Evolutionary conservation across 2,329 filamentous ascomycete genomes (phyloP), one percentile per base, ranked within the genome.

Genomic region (Biscogniauxia marginata): DNA sequence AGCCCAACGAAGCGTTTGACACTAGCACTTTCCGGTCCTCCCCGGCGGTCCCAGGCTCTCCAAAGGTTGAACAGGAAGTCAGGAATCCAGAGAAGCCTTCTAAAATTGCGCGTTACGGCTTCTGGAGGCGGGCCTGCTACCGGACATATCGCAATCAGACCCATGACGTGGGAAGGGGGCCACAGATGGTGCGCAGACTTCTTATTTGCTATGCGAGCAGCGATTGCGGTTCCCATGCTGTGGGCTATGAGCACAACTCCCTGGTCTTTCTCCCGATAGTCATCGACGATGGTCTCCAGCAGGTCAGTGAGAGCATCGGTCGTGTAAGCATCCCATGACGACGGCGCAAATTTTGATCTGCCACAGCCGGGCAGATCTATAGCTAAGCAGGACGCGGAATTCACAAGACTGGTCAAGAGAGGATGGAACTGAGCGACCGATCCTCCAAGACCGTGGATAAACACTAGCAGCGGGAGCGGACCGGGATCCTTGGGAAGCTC

Each of bases 281-380:
- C 81, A 43, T 91, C 83, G 57, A 98, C 92, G 25, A 91, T 84
- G 1, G 79, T 81, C 55, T 87, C 86, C 13, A 97, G 78, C 9
- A 99, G 78, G 63, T 91, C 88, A 3, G 84, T 84, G 21, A 98
- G 78, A 1, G 89, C 86, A 44, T 91, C 84, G 1, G 87, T 85
- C 0, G 84, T 87, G 71, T 98, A 99, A 7, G 93, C 91, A 46
- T 85, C 81, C 86, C 90, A 93, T 20, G 80, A 73, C 16, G 77
- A 84, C 19, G 89, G 88, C 16, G 82, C 77, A 72, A 93, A 96
- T 7, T 81, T 77, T 2, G 93, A 97, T 20, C 87, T 78, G 24
- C 95, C 95, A 66, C 93, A 96, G 43, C 95, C 95, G 1, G 95
- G 93, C 3, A 97, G 79, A 70, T 99, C 95, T 60, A 98, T 86